These are phyloP conservation scores for Brassica incana DNA, from an alignment of 345 rosid genomes.

Conservation along the genomic window DNA sequence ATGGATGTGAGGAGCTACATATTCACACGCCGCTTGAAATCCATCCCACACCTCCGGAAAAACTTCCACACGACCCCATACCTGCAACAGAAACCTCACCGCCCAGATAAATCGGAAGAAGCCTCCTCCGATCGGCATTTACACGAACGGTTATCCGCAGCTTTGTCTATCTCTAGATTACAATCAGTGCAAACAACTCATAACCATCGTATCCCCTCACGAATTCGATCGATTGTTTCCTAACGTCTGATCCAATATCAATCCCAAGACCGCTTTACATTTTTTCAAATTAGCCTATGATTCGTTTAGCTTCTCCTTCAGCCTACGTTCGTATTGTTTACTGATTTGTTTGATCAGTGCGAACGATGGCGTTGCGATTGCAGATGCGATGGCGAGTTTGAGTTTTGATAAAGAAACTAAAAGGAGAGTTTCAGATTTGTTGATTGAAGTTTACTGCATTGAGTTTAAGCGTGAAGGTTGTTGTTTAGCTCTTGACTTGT, in stretches of 20 bases:
- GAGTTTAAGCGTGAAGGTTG: slow-evolving; percentile 58
- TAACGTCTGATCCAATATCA: no score
- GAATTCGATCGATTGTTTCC: no score
- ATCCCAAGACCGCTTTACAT: no score
- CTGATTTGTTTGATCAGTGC: no score
- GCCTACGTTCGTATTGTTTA: no score
- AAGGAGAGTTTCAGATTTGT: slow-evolving; percentile 50
- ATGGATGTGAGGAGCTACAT: slow-evolving; percentile 61
- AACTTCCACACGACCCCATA: slow-evolving; percentile 22
- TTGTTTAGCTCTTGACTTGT: slow-evolving; percentile 50
- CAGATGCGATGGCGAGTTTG: slow-evolving; percentile 49
- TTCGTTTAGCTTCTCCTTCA: no score
- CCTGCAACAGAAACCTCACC: slow-evolving; percentile 26
- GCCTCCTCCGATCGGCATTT: slow-evolving; percentile 40
- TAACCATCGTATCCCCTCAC: no score
- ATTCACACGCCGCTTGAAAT: slow-evolving; percentile 46
- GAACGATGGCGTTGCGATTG: slow-evolving; percentile 43
- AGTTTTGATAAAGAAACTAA: slow-evolving; percentile 36
- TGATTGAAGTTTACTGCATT: slow-evolving; percentile 63
- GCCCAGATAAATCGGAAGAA: slow-evolving; percentile 23
- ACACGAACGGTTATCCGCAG: slow-evolving; percentile 43
- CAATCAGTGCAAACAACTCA: slow-evolving; percentile 42
- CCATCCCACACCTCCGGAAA: slow-evolving; percentile 25
- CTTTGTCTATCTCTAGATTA: slow-evolving; percentile 59
- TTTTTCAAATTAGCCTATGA: no score